These are phyloP conservation scores for Fusarium graminum DNA, from an alignment of 2,329 filamentous ascomycete genomes.

Conservation along the genomic window DNA sequence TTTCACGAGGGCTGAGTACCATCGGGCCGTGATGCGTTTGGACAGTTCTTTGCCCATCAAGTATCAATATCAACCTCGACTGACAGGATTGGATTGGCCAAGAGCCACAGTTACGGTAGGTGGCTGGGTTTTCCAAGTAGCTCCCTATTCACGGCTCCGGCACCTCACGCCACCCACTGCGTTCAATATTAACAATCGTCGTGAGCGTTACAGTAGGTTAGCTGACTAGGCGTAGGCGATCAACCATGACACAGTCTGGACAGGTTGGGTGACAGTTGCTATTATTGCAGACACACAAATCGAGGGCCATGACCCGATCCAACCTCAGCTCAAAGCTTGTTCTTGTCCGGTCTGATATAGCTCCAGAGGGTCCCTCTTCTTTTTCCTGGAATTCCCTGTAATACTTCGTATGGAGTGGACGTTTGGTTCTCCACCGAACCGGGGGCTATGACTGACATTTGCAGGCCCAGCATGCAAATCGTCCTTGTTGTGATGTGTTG, in stretches of 20 bases:
- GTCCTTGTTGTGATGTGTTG: slow-evolving; percentile 13
- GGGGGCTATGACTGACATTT: slow-evolving; percentile 22
- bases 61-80: background rate
- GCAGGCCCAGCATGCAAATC: background rate
- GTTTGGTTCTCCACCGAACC: slow-evolving; percentile 34
- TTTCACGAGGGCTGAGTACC: slow-evolving; percentile 24
- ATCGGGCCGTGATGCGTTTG: slow-evolving; percentile 17
- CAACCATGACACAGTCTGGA: slow-evolving; percentile 18
- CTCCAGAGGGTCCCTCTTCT: slow-evolving; percentile 20
- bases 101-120: slow-evolving; percentile 27
- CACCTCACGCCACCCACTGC: slow-evolving; percentile 40
- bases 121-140: slow-evolving; percentile 9
- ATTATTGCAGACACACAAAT: slow-evolving; percentile 27
- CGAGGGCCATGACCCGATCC: slow-evolving; percentile 33
- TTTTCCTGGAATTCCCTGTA: slow-evolving; percentile 27
- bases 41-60: slow-evolving; percentile 16
- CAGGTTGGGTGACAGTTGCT: slow-evolving; percentile 27
- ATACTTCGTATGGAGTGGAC: slow-evolving; percentile 34
- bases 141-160: slow-evolving; percentile 12
- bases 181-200: slow-evolving; percentile 11
- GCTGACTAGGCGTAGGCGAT: slow-evolving; percentile 8
- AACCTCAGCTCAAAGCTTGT: slow-evolving; percentile 36
- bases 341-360: slow-evolving; percentile 33
- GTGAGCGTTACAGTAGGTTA: slow-evolving; percentile 8
- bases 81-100: background rate